Percentiles rank a stretch among this genome's conserved stretches.
Evolutionary conservation across 2,329 filamentous ascomycete genomes (phyloP).

Genomic region (Dactylonectria macrodidyma): DNA sequence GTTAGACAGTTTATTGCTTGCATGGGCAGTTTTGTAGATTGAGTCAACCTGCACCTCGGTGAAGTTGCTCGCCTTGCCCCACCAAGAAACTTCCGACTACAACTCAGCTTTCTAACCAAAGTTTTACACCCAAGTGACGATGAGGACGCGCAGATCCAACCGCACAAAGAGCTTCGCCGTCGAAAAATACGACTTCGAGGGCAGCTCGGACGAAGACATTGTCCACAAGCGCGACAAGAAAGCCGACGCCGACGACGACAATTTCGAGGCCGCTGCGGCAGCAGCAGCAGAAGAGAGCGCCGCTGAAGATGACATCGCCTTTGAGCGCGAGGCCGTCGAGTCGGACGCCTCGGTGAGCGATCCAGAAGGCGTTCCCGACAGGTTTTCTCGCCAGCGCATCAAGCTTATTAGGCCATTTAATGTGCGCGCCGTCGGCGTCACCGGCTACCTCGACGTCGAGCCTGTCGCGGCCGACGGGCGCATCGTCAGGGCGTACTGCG

Average conservation of each 20-base stretch:
- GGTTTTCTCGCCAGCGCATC: constrained; percentile 45
- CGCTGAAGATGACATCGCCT: constrained; percentile 53
- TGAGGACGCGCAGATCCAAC: constrained; percentile 57
- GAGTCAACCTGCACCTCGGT: neutral
- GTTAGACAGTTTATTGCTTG: neutral
- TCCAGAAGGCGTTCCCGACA: constrained; percentile 50
- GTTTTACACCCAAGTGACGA: constrained; percentile 36
- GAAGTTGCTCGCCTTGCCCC: constrained; percentile 19
- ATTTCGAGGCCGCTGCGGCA: constrained; percentile 50
- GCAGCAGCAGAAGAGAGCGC: constrained; percentile 50
- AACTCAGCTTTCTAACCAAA: constrained; percentile 24
- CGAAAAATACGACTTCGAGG: constrained; percentile 55
- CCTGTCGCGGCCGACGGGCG: constrained; percentile 52
- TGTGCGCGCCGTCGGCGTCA: constrained; percentile 39
- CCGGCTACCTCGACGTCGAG: constrained; percentile 52
- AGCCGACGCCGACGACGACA: constrained; percentile 46
- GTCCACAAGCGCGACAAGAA: constrained; percentile 39
- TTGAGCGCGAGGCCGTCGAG: constrained; percentile 50
- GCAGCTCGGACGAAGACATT: constrained; percentile 50
- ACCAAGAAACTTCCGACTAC: constrained; percentile 30
- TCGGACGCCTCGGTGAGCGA: constrained; percentile 43
- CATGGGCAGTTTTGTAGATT: neutral
- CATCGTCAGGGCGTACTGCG: constrained; percentile 53
- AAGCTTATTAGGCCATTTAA: constrained; percentile 43
- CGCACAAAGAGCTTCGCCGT: constrained; percentile 53